Evolutionary conservation across 768 basidiomycete species (phyloP).

Genomic region (Trametes sanguinea): DNA sequence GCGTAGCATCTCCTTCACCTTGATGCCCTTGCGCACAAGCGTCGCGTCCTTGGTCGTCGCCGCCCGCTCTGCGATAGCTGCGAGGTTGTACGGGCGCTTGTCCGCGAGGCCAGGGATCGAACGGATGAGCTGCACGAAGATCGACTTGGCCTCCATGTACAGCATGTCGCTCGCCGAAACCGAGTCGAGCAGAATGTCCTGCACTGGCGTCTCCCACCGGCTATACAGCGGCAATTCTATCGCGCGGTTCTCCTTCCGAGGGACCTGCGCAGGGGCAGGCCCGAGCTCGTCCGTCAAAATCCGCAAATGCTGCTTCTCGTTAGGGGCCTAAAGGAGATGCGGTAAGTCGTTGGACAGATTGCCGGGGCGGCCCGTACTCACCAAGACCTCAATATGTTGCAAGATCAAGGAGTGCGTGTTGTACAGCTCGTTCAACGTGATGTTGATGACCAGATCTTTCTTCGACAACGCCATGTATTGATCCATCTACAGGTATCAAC

Average conservation of each 20-base stretch:
- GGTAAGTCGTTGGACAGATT: background rate
- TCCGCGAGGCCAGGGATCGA: slow-evolving; percentile 86
- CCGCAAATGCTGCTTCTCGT: slow-evolving; percentile 96
- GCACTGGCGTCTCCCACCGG: slow-evolving; percentile 99
- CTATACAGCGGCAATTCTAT: slow-evolving; percentile 92
- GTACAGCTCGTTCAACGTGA: slow-evolving; percentile 98
- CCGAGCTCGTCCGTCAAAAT: slow-evolving; percentile 97
- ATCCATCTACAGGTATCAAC: slow-evolving; percentile 75
- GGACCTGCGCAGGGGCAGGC: slow-evolving; percentile 89
- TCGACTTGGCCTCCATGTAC: slow-evolving; percentile 99
- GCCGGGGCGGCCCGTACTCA: slow-evolving; percentile 43
- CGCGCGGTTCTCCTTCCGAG: slow-evolving; percentile 95
- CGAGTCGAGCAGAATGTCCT: slow-evolving; percentile 96
- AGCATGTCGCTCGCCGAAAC: slow-evolving; percentile 98
- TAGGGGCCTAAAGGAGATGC: slow-evolving; percentile 69
- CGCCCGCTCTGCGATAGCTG: slow-evolving; percentile 88
- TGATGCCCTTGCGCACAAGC: slow-evolving; percentile 96
- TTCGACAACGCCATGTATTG: slow-evolving; percentile 99
- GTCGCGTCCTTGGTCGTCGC: slow-evolving; percentile 97
- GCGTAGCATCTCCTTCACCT: slow-evolving; percentile 98
- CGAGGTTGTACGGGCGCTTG: slow-evolving; percentile 86
- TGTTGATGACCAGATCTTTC: slow-evolving; percentile 97
- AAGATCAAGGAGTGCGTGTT: slow-evolving; percentile 95
- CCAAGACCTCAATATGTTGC: slow-evolving; percentile 93
- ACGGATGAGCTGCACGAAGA: slow-evolving; percentile 96